Evolutionary conservation across 768 basidiomycete genomes (phyloP).

Genomic region (Melanogaster broomeanus): DNA sequence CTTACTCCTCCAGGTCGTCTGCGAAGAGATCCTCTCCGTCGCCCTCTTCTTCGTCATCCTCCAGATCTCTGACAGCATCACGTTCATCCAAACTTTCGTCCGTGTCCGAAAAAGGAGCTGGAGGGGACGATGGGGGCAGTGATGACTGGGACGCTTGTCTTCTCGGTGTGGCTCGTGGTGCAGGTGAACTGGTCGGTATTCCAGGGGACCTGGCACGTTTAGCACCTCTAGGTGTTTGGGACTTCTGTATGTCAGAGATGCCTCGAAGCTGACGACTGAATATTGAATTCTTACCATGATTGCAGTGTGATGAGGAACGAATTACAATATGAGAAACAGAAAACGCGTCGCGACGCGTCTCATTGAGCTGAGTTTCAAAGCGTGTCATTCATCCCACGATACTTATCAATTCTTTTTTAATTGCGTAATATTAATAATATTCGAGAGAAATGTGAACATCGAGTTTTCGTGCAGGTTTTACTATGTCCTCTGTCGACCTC

Average conservation of each 20-base stretch:
- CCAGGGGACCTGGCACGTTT: conserved; percentile 67
- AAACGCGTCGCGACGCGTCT: conserved; percentile 50
- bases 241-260: conserved; percentile 21
- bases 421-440: conserved; percentile 3
- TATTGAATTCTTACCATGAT: conserved; percentile 43
- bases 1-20: conserved; percentile 73
- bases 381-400: conserved; percentile 23
- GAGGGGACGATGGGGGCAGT: conserved; percentile 84
- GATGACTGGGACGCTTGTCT: conserved; percentile 70
- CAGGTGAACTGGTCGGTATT: conserved; percentile 48
- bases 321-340: conserved; percentile 17
- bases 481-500: conserved; percentile 49
- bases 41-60: conserved; percentile 75
- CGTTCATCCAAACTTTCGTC: conserved; percentile 78
- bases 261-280: background rate
- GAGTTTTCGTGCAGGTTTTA: background rate
- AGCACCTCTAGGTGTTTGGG: conserved; percentile 49
- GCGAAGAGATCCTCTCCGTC: conserved; percentile 93
- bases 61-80: conserved; percentile 62
- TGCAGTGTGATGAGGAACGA: conserved; percentile 7
- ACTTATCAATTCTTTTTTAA: background rate
- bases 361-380: conserved; percentile 46
- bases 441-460: background rate
- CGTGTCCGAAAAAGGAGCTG: conserved; percentile 81
- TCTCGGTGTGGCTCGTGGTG: conserved; percentile 42